Evolutionary conservation across 768 basidiomycete species (phyloP).

Genomic region (Crucibulum laeve): DNA sequence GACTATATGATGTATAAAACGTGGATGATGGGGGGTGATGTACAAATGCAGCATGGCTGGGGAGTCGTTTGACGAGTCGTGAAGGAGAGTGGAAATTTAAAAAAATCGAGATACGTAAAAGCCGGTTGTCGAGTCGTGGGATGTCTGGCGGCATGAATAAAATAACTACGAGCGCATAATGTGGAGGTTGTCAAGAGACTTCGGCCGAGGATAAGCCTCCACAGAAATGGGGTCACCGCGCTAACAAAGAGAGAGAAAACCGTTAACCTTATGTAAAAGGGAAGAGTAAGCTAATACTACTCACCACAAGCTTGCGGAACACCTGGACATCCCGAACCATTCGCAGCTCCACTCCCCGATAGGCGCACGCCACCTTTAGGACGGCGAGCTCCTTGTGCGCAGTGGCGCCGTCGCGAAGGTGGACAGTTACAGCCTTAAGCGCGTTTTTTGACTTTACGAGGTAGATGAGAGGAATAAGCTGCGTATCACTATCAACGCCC

Average conservation of each 20-base stretch:
- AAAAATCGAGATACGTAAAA: background rate
- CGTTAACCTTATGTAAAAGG: background rate
- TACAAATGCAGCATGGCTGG: too few species aligned
- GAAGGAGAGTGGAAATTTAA: background rate
- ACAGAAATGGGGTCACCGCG: conserved; percentile 12
- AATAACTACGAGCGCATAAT: conserved; percentile 9
- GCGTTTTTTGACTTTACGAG: conserved; percentile 40
- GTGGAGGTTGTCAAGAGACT: conserved; percentile 13
- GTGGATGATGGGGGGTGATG: too few species aligned
- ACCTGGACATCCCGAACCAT: conserved; percentile 45
- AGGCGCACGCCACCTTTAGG: conserved; percentile 63
- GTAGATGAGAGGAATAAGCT: conserved; percentile 51
- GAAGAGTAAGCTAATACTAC: conserved; percentile 17
- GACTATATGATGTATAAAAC: too few species aligned
- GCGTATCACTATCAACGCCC: conserved; percentile 52
- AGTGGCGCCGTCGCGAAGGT: conserved; percentile 49
- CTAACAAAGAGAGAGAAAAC: conserved; percentile 5
- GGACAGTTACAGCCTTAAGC: conserved; percentile 47
- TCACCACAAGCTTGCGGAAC: conserved; percentile 50
- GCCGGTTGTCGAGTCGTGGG: background rate
- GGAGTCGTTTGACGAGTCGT: too few species aligned
- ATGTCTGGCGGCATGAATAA: background rate
- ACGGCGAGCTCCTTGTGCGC: conserved; percentile 44
- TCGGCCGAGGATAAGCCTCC: conserved; percentile 12
- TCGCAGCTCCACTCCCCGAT: conserved; percentile 51